Conservation (phyloP, 495 filamentous ascomycete species). For the Choiromyces venosus region DNA sequence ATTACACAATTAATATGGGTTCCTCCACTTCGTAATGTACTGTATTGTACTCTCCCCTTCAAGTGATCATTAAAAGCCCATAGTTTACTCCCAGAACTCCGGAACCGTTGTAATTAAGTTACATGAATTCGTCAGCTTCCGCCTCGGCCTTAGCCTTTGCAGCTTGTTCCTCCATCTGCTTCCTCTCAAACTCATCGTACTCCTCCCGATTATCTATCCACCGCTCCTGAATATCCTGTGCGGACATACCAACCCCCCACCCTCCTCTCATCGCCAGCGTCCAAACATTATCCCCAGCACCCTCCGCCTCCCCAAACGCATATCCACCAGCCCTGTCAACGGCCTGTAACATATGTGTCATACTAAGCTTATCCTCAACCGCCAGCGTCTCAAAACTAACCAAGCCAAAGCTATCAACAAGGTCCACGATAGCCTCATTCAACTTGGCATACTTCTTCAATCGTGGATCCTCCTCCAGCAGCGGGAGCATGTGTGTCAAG, state of each 20-base stretch:
- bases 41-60: too few species aligned
- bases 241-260: constrained; percentile 68
- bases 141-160: constrained; percentile 42
- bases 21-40: not conserved
- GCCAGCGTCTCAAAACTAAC: constrained; percentile 90
- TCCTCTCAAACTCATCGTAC: constrained; percentile 73
- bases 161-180: constrained; percentile 57
- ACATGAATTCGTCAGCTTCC: constrained; percentile 40
- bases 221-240: constrained; percentile 83
- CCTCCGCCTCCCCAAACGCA: constrained; percentile 84
- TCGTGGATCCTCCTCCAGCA: constrained; percentile 57
- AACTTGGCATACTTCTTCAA: constrained; percentile 70
- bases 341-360: constrained; percentile 80
- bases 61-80: not conserved
- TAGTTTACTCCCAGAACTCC: not conserved
- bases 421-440: constrained; percentile 76
- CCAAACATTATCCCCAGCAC: constrained; percentile 90
- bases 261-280: constrained; percentile 75
- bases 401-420: constrained; percentile 82
- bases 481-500: constrained; percentile 72
- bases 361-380: constrained; percentile 90
- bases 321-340: constrained; percentile 91
- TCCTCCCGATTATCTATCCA: constrained; percentile 88
- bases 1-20: constrained; percentile 13
- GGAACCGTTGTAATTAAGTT: constrained; percentile 1